phyloP scores from a whole-genome alignment of 768 basidiomycete genomes.

The Jaapia argillacea region DNA sequence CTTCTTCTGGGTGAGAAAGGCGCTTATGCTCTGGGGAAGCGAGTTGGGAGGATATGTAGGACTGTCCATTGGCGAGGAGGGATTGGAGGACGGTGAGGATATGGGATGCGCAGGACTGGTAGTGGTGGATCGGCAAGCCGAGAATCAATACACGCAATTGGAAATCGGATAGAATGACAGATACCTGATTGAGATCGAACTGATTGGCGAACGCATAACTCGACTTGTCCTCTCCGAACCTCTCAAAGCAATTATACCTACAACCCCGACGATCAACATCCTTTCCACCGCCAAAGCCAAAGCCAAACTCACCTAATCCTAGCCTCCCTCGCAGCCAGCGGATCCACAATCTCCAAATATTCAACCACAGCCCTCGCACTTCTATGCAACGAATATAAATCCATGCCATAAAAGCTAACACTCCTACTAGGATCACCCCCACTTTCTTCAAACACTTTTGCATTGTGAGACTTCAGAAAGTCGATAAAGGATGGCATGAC shows the following conservation, averaged over 20 bases:
- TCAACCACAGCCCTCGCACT: constrained; percentile 16
- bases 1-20: constrained; percentile 11
- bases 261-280: not conserved
- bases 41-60: no score
- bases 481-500: constrained; percentile 17
- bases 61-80: no score
- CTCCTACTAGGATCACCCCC: constrained; percentile 8
- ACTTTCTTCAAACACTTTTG: constrained; percentile 6
- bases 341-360: constrained; percentile 18
- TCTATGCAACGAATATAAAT: constrained; percentile 17
- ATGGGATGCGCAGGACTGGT: no score
- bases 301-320: constrained; percentile 13
- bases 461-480: constrained; percentile 14
- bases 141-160: no score
- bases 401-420: constrained; percentile 18
- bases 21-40: not conserved
- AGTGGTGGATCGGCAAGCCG: no score
- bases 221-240: constrained; percentile 15
- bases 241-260: constrained; percentile 18
- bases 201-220: constrained; percentile 14
- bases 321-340: constrained; percentile 14
- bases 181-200: constrained; percentile 13
- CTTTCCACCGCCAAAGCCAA: not conserved
- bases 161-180: no score
- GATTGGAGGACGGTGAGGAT: no score